Base-by-base conservation (phyloP, 2,329 filamentous ascomycete genomes). In the Ophiostoma perfectum region DNA sequence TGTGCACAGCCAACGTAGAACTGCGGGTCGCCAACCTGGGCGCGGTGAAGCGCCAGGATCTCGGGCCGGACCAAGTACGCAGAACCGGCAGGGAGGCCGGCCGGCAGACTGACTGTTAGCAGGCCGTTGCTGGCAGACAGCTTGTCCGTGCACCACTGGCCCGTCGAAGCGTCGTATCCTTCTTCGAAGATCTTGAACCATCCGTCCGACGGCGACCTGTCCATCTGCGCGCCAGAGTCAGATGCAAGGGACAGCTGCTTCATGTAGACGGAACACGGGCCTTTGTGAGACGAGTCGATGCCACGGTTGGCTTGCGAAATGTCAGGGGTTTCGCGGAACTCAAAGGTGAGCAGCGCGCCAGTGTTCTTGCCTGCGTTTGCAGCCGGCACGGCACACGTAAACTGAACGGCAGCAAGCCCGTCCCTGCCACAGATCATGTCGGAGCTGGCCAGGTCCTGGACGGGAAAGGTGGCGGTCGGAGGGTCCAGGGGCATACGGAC, bases 111-210 rank as follows among this genome's bases (percentile, higher is more conserved):
- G 69, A 90, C 82, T 4, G 85, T 86, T 12, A 92, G 78, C 27
- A 87, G 80, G 14, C 89, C 89, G 36, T 87, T 81, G 77, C 87
- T 86, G 67, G 78, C 81, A 69, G 89, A 89, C 69, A 93, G 80
- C 70, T 85, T 86, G 74, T 91, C 85, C 3, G 87, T 89, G 77
- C 90, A 92, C 89, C 90, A 93, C 75, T 85, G 80, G 41, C 80
- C 76, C 1, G 80, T 80, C 5, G 75, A 72, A 5, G 78, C 75
- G 73, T 90, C 82, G 77, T 90, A 91, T 63, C 88, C 88, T 66
- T 88, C 83, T 69, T 90, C 84, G 81, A 84, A 91, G 75, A 93
- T 75, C 82, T 92, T 92, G 82, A 93, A 90, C 90, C 90, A 93
- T 52, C 90, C 90, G 66, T 81, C 78, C 11, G 70, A 39, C 4